Evolutionary conservation across 805 yeast species (phyloP), one percentile per base, ranked within the genome.

Genomic region (Clavispora carvajalis): DNA sequence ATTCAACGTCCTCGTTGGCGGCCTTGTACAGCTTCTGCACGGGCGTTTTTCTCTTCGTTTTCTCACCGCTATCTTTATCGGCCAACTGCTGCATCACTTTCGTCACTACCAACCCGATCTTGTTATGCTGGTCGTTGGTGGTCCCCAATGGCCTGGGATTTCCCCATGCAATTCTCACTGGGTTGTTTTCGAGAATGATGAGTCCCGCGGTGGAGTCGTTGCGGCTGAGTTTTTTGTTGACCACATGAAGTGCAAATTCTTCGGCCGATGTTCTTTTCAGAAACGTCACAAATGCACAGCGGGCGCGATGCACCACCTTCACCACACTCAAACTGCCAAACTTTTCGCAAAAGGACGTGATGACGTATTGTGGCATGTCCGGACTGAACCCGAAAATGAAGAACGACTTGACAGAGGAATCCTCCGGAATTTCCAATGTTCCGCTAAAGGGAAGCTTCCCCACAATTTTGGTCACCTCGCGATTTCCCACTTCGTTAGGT

Each of bases 341-440:
- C 18, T 40, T 54, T 26, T 65, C 65, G 40, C 82, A 78, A 45
- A 58, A 68, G 7, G 77, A 77, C 13, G 76, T 55, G 12, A 88
- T 64, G 38, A 64, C 62, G 58, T 79, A 80, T 50, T 82, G 87
- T 0, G 95, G 82, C 6, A 82, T 55, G 12, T 79, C 78, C 4
- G 77, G 76, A 44, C 75, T 80, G 15, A 87, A 67, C 1, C 96
- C 96, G 60, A 81, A 85, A 15, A 89, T 54, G 55, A 89, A 88
- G 39, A 88, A 74, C 0, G 89, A 73, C 38, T 69, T 72, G n/a
- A 76, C 53, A 0, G 59, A 51, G 4, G 54, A 44, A 24, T 61
- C 60, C 0, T 82, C 67, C 0, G 67, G 60, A 2, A 44, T 18
- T 5, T 40, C 50, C 8, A 82, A 55, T n/a, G 73, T 69, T 1